Evolutionary conservation across 164 flowering plant species (phyloP), one percentile per base, ranked within the genome.

Genomic region (Macadamia tetraphylla): DNA sequence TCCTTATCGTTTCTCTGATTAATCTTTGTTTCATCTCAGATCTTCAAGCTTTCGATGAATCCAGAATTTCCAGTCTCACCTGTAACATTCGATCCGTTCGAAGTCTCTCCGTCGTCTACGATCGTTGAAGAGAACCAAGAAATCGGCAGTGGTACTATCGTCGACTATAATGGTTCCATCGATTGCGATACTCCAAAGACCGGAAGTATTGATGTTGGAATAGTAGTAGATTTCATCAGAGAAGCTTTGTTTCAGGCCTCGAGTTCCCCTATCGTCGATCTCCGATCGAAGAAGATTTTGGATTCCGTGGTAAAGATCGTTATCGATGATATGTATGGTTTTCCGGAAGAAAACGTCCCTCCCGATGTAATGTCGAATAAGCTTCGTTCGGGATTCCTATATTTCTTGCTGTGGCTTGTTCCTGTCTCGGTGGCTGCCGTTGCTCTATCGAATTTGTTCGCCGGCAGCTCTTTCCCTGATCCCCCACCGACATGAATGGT

Each of bases 401-500:
- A 64, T 60, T 44, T 78, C 52, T 42, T 74, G 44, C 40, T 76
- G 32, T 75, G 73, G 74, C 55, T 76, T 40, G 30, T 76, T 43
- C 63, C 52, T 1, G 30, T 74, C 13, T 59, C 46, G 13, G 44
- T 66, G 42, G 31, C 66, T 68, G 40, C 40, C 40, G 5, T 42
- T 73, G 60, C 55, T 68, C 67, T 40, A n/a, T 55, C n/a, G 15
- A 10, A 63, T 66, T 0, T 60, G 48, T 46, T 46, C 0, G 17
- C 11, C 0, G 12, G 6, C 14, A 42, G 61, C 60, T 17, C 73
- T 68, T 71, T 3, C 60, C 29, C 3, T 56, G 78, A 74, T n/a
- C 77, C 64, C 17, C 48, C 69, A 29, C 81, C 84, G 44, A 78
- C 84, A 18, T 60, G 44, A 60, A 14, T 14, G 57, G 4, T 53